These are phyloP conservation scores for Dorcoceras hygrometricum DNA, from an alignment of 257 asterid species.

Conservation along the genomic window DNA sequence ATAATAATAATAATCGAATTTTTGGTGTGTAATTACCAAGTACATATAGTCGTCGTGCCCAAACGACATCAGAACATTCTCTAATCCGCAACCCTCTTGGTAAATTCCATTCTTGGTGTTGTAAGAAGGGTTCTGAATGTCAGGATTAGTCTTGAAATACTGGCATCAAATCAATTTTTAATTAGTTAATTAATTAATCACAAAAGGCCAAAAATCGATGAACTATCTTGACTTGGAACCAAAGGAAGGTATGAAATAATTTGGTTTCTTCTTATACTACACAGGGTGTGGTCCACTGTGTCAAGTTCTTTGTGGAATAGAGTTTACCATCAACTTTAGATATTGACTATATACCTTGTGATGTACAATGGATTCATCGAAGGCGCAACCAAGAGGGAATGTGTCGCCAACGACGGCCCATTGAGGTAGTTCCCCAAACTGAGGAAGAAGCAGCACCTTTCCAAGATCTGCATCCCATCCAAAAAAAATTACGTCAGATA, in stretches of 20 bases:
- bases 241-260: too few relatives aligned
- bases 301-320: too few relatives aligned
- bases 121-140: slow-evolving; percentile 31
- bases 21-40: slow-evolving; percentile 29
- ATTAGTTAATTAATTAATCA: background rate
- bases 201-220: too few relatives aligned
- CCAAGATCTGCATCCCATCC: slow-evolving; percentile 39
- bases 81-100: slow-evolving; percentile 43
- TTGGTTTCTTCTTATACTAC: too few relatives aligned
- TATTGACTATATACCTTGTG: too few relatives aligned
- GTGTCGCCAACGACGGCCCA: slow-evolving; percentile 67
- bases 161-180: slow-evolving; percentile 30
- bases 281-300: too few relatives aligned
- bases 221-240: too few relatives aligned
- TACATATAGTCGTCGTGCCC: slow-evolving; percentile 60
- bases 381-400: slow-evolving; percentile 52
- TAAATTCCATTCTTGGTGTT: slow-evolving; percentile 43
- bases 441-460: slow-evolving; percentile 51
- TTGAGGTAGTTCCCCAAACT: slow-evolving; percentile 44
- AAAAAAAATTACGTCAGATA: too few relatives aligned
- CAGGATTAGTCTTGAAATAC: slow-evolving; percentile 44
- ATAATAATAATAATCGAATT: background rate
- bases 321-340: too few relatives aligned
- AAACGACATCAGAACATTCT: slow-evolving; percentile 50
- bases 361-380: slow-evolving; percentile 42